Base-by-base conservation (phyloP, 2,329 filamentous ascomycete genomes). In the Sarocladium strictum region DNA sequence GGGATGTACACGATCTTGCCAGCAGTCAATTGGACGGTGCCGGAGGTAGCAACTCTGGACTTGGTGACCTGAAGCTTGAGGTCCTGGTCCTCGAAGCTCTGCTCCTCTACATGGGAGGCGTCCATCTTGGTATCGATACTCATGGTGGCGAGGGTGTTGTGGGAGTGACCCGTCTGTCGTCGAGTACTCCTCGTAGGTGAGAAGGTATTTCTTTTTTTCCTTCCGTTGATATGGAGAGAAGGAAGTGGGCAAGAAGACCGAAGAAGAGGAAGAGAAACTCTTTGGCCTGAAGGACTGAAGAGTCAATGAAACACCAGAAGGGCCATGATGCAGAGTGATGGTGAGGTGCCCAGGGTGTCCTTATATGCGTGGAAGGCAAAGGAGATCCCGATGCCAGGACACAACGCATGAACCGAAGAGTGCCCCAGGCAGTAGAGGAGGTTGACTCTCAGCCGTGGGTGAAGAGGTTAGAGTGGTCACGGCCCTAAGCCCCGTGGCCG, bases 1-100 rank as follows among this genome's bases (percentile, higher is more conserved):
- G 67, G 67, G 24, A 70, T 68, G 55, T 68, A 69, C 23, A 69
- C 60, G 41, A 67, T 61, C 38, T 58, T 57, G n/a, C 64, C 67
- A 10, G 64, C 65, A 1, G 66, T 67, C 35, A 70, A 58, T 37
- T 59, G 57, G n/a, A 63, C 57, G 5, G 58, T 60, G 12, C 56
- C 56, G 55, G 55, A 57, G 52, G 57, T 58, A n/a, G 32, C 37
- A 17, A 53, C 32, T 17, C 21, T 53, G 55, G 51, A 35, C 35
- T 53, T 53, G 15, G 27, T 53, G 51, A 53, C 35, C 37, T 53
- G n/a, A 21, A 53, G 29, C 57, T 57, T 64, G 14, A 62, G 50
- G 51, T 63, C 63, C 51, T 63, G 66, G 59, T 67, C 58, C 58
- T 61, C 61, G 37, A 65, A 45, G 29, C 63, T 55, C 55, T 53